phyloP scores from a whole-genome alignment of 352 stramenopile species.

The Pelagophyceae sp. region DNA sequence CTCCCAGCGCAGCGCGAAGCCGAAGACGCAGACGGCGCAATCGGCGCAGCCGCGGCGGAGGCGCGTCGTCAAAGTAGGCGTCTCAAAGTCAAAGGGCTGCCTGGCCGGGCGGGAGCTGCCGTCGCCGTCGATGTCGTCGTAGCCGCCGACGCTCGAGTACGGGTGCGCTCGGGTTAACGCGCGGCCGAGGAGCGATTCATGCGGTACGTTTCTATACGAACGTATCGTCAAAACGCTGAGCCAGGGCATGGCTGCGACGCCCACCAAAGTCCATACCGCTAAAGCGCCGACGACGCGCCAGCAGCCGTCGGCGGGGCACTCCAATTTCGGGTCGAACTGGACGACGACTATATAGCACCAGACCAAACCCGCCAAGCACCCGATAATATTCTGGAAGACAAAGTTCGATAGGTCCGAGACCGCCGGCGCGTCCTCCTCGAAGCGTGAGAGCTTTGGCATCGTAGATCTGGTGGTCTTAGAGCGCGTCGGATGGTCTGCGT shows the following conservation, averaged over 20 bases:
- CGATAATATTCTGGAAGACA: slow-evolving; percentile 55
- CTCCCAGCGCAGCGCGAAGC: not conserved
- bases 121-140: not conserved
- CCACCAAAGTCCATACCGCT: not conserved
- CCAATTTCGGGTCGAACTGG: not conserved
- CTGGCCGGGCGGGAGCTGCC: too few species aligned
- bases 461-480: too few species aligned
- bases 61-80: not conserved
- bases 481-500: too few species aligned
- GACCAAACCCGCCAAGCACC: slow-evolving; percentile 35
- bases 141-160: not conserved
- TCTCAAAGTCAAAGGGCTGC: too few species aligned
- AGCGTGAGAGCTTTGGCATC: too few species aligned
- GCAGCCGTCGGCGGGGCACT: not conserved
- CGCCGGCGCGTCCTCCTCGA: too few species aligned
- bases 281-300: not conserved
- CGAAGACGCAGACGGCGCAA: not conserved
- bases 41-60: not conserved
- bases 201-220: not conserved
- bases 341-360: slow-evolving; percentile 16
- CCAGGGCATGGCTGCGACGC: not conserved
- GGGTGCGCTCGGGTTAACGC: not conserved
- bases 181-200: not conserved
- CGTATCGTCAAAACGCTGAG: not conserved
- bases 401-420: slow-evolving; percentile 21